These are phyloP conservation scores for Polytolypa hystricis DNA, from an alignment of 2,329 filamentous ascomycete species.

Conservation along the genomic window DNA sequence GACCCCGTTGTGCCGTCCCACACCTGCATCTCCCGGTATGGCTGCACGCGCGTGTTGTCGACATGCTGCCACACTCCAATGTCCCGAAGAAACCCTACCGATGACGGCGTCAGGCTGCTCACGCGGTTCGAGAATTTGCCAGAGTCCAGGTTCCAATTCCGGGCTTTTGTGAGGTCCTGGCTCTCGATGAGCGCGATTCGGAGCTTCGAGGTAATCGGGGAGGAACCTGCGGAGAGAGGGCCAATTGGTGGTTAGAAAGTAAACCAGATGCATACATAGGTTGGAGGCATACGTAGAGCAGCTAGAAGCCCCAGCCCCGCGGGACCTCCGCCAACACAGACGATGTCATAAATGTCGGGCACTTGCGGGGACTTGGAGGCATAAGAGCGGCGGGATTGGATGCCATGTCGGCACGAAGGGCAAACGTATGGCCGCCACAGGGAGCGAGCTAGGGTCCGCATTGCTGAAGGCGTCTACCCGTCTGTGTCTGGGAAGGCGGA, in stretches of 20 bases:
- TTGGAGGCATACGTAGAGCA: slow-evolving; percentile 52
- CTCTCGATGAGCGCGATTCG: slow-evolving; percentile 83
- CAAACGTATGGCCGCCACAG: slow-evolving; percentile 30
- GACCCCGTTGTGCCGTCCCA: slow-evolving; percentile 91
- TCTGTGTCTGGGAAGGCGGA: too few species aligned
- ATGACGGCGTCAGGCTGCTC: slow-evolving; percentile 84
- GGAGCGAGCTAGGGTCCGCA: slow-evolving; percentile 24
- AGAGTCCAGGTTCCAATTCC: slow-evolving; percentile 53
- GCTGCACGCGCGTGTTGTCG: slow-evolving; percentile 61
- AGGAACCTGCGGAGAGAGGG: slow-evolving; percentile 55
- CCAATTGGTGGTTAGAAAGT: slow-evolving; percentile 5
- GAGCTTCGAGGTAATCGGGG: slow-evolving; percentile 61
- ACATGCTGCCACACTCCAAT: slow-evolving; percentile 82
- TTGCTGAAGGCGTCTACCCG: slow-evolving; percentile 11
- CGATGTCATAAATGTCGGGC: slow-evolving; percentile 80
- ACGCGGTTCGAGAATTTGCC: slow-evolving; percentile 83
- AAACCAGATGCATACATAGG: background rate
- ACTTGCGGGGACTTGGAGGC: slow-evolving; percentile 24
- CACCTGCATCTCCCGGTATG: slow-evolving; percentile 93
- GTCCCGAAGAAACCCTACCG: slow-evolving; percentile 66
- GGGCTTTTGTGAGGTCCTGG: slow-evolving; percentile 64
- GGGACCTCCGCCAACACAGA: slow-evolving; percentile 81
- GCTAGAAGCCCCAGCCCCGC: slow-evolving; percentile 75
- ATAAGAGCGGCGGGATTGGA: slow-evolving; percentile 20
- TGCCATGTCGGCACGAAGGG: slow-evolving; percentile 26